A percentile compares a stretch with the other conserved stretches of the same genome.
phyloP scores from a whole-genome alignment of 75 land plant species.

The Cunninghamia lanceolata region DNA sequence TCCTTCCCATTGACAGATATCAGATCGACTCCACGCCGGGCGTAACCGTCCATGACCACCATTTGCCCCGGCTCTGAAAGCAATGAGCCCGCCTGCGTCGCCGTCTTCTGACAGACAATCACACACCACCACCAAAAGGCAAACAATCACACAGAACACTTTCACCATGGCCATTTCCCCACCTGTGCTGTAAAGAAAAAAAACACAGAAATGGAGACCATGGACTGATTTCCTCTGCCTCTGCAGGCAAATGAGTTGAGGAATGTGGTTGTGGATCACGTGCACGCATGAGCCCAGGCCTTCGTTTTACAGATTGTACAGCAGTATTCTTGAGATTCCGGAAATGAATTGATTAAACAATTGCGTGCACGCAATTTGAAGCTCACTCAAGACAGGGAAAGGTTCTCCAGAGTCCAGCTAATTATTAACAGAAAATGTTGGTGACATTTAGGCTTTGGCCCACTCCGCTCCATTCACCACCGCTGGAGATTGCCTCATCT shows the following conservation, averaged over 20 bases:
- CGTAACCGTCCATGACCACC: not conserved
- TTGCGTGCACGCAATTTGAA: not conserved
- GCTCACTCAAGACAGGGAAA: not conserved
- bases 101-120: not conserved
- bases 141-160: not conserved
- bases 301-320: not conserved
- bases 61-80: not conserved
- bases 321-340: not conserved
- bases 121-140: not conserved
- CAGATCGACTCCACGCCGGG: constrained; percentile 4
- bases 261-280: not conserved
- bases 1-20: constrained; percentile 22
- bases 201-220: not conserved
- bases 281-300: not conserved
- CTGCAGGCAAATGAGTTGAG: not conserved
- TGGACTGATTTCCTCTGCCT: not conserved
- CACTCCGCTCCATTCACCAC: no score
- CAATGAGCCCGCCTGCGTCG: not conserved
- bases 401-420: not conserved
- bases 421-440: no score
- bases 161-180: not conserved
- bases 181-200: no score
- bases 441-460: no score
- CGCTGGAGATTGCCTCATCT: no score
- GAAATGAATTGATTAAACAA: not conserved